These are phyloP conservation scores for Abrus pulchellus DNA, from an alignment of 306 rosid genomes.

Conservation along the genomic window DNA sequence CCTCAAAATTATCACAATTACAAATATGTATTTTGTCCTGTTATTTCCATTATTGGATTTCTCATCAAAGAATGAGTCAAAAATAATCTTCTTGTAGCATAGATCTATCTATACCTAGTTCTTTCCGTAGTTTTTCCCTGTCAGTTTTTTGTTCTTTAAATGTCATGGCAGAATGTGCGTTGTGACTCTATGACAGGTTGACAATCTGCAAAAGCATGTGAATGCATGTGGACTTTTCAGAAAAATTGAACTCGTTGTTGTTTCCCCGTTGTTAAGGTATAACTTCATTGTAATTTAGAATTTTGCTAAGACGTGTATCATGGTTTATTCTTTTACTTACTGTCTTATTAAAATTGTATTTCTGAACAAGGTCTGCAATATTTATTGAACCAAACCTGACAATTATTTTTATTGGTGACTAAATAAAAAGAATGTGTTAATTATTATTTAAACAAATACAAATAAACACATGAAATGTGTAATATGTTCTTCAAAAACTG, in stretches of 20 bases:
- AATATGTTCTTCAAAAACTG: not conserved
- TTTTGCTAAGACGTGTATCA: conserved; percentile 7
- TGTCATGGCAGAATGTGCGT: conserved; percentile 13
- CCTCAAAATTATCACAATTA: conserved; percentile 14
- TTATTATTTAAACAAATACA: not conserved
- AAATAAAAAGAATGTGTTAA: conserved; percentile 11
- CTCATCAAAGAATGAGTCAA: not conserved
- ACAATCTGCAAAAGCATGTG: conserved; percentile 76
- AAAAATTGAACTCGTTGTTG: conserved; percentile 73
- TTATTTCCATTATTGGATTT: conserved; percentile 36
- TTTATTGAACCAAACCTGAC: not conserved
- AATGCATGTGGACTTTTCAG: conserved; percentile 66
- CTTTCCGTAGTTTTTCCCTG: conserved; percentile 22
- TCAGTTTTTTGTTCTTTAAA: conserved; percentile 12
- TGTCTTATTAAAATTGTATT: conserved; percentile 16
- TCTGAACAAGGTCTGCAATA: not conserved
- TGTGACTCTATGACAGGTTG: conserved; percentile 62
- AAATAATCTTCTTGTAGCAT: not conserved
- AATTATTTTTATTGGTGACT: not conserved
- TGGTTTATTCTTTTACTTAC: not conserved
- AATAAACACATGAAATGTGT: not conserved
- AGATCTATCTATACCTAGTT: conserved; percentile 22
- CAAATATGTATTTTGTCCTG: conserved; percentile 27
- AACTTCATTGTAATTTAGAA: conserved; percentile 10
- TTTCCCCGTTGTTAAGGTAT: conserved; percentile 89